Base-by-base conservation (phyloP, 306 rosid genomes). In the Quercus rubra region DNA sequence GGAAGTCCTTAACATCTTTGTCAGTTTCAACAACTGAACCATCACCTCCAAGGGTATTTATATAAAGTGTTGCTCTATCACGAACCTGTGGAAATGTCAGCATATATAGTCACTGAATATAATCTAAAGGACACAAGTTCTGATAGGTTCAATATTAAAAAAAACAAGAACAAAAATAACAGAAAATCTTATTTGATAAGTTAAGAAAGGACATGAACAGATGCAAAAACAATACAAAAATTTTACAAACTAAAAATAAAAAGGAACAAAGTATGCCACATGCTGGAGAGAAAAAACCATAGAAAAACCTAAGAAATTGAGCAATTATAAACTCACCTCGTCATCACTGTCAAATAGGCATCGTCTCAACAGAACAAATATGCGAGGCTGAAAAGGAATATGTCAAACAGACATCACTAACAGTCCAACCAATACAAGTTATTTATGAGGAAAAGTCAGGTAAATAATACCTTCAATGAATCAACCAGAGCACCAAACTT, bases 301-400 rank as follows among this genome's bases (percentile, higher is more conserved):
- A 19, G 51, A 11, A 68, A 68, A 68, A n/a, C 72, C 14, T 19
- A 18, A 13, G 25, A 4, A 68, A 33, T 35, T 10, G 6, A 84
- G 71, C 67, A 31, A 54, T 76, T 61, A 75, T 10, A 49, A 80
- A 81, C 71, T 83, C 74, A 95, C 99, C 99, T 95, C 99, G 76
- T 95, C 98, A 69, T 95, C 99, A 55, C 90, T 91, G 88, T 95
- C 99, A 85, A 90, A 93, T 70, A 95, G 94, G 62, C 99, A 95
- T 75, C 99, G 90, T 85, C 91, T 83, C 77, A 95, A 82, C 82
- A 95, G 88, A 85, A 93, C 87, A 78, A 90, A 88, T 74, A 95
- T 86, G 58, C 94, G 96, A n/a, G 98, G 98, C 99, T 95, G 97
- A 81, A 83, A 69, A 54, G 46, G 27, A 80, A 68, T 13, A 76